These are phyloP conservation scores for Coemansia sp. DNA, from an alignment of 192 early-diverging fungal genomes.

Conservation along the genomic window DNA sequence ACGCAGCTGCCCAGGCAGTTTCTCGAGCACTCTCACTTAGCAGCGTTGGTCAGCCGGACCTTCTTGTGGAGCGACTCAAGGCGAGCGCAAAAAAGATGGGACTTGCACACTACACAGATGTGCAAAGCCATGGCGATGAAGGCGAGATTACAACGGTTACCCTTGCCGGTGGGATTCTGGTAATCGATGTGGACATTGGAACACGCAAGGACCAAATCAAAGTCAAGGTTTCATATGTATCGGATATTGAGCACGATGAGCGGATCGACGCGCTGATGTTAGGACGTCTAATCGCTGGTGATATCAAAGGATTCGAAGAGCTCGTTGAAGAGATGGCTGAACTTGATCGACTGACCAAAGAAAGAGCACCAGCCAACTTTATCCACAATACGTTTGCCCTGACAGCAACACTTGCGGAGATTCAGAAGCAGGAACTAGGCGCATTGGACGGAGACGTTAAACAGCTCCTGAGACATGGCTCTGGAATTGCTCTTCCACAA, in stretches of 20 bases:
- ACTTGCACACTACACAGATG: conserved; percentile 42
- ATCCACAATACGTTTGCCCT: conserved; percentile 47
- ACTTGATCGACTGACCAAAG: conserved; percentile 34
- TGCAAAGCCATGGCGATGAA: conserved; percentile 5
- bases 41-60: neutral
- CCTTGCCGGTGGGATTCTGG: conserved; percentile 39
- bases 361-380: conserved; percentile 27
- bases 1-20: conserved; percentile 32
- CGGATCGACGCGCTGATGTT: conserved; percentile 42
- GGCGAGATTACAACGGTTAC: conserved; percentile 41
- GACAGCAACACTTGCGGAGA: conserved; percentile 29
- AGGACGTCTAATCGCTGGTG: conserved; percentile 13
- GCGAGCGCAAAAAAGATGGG: conserved; percentile 32
- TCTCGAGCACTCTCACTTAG: conserved; percentile 11
- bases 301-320: conserved; percentile 37
- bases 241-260: conserved; percentile 39
- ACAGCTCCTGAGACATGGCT: conserved; percentile 26
- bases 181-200: conserved; percentile 49
- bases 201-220: conserved; percentile 10
- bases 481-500: conserved; percentile 40
- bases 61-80: conserved; percentile 32
- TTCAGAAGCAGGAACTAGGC: conserved; percentile 35
- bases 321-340: conserved; percentile 35
- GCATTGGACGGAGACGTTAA: conserved; percentile 23
- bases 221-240: conserved; percentile 48